Evolutionary conservation across 176 grass and related monocot species (phyloP), one percentile per base, ranked within the genome.

Genomic region (Ensete glaucum): DNA sequence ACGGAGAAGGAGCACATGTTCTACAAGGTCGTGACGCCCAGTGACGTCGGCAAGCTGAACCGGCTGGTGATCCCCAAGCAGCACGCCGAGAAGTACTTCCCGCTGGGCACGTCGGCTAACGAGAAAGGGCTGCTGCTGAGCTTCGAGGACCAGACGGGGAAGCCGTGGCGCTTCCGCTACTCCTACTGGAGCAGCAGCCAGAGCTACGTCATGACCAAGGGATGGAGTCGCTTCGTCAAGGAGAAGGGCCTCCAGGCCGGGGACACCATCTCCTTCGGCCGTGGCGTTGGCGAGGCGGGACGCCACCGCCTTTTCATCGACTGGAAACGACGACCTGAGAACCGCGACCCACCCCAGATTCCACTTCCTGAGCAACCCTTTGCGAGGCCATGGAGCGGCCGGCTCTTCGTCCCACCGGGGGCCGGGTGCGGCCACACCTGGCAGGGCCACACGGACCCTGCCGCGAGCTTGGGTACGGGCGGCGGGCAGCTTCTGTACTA

Each of bases 131-230:
- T 93, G 64, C 69, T 93, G 53, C 82, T 98, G 49, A 87, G 75
- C 79, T 98, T 98, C 74, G 94, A 98, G 86, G 94, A 98, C 82
- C 84, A 82, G 55, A 54, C 79, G 0, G 88, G 90, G 62, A 90
- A 93, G 80, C 51, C 88, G 43, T 98, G 94, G 94, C 76, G 86
- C 71, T 98, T 98, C 85, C 88, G 94, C 58, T 98, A 98, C 86
- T 98, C 94, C 9, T 98, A 98, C 84, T 98, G 94, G 94, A 89
- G 89, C 80, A 98, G 90, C 88, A 98, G 94, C 88, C 94, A 98
- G 84, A 98, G 90, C 84, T 98, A 98, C 83, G 94, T 98, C 55
- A 91, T 98, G 86, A 98, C 94, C 80, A 98, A 98, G 52, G 94
- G 94, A 0, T 98, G 94, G 94, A 98, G 94, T 82, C 90, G 90